A percentile compares a stretch with the other conserved stretches of the same genome.
Evolutionary conservation across 1,139 yeast species (phyloP).

Genomic region (Hansenula sp.): DNA sequence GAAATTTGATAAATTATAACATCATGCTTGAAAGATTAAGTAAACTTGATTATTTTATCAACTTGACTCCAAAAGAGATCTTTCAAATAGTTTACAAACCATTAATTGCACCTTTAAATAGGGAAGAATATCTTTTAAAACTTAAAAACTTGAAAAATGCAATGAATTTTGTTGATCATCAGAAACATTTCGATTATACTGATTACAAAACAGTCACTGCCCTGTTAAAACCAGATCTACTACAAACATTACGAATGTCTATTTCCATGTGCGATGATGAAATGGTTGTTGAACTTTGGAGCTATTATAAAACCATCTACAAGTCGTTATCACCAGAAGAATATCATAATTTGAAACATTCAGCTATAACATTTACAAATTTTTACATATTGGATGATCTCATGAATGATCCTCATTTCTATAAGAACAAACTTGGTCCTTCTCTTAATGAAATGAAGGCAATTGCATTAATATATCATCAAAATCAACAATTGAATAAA

Average conservation of each 20-base stretch:
- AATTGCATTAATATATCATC: too few species aligned
- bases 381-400: neutral
- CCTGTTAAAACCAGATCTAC: neutral
- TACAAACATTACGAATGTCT: neutral
- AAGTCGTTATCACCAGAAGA: neutral
- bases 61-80: neutral
- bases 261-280: neutral
- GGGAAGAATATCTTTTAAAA: neutral
- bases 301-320: neutral
- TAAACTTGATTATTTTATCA: neutral
- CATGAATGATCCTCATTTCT: neutral
- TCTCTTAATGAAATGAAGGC: too few species aligned
- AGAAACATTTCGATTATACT: neutral
- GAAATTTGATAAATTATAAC: neutral
- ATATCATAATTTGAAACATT: neutral
- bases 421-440: neutral
- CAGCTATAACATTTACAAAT: neutral
- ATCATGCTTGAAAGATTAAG: neutral
- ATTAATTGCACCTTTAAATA: neutral
- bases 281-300: neutral
- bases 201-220: neutral
- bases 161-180: neutral
- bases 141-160: neutral
- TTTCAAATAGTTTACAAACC: neutral
- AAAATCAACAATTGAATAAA: too few species aligned